Evolutionary conservation across 331 rosid species (phyloP).

Genomic region (Pyracantha coccinea): DNA sequence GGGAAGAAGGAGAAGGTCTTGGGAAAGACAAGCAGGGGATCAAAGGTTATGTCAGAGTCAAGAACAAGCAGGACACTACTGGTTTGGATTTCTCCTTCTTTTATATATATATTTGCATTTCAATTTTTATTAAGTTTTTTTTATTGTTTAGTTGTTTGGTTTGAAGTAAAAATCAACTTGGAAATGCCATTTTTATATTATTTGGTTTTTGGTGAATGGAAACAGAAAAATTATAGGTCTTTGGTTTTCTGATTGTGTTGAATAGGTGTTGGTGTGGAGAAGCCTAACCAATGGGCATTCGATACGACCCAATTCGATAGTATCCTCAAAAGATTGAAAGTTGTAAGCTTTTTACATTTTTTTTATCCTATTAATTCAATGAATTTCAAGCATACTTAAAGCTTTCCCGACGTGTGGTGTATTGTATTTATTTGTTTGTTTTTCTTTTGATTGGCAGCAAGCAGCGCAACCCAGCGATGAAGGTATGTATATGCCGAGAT

Average conservation of each 20-base stretch:
- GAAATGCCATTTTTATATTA: background rate
- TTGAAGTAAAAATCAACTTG: background rate
- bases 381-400: background rate
- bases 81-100: too few species aligned
- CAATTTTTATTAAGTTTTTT: background rate
- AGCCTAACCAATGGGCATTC: conserved; percentile 87
- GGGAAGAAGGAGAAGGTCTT: conserved; percentile 93
- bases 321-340: conserved; percentile 91
- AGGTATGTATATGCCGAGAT: conserved; percentile 31
- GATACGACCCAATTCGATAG: conserved; percentile 83
- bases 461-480: conserved; percentile 36
- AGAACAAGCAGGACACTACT: too few species aligned
- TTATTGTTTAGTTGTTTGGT: background rate
- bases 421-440: background rate
- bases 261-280: conserved; percentile 73
- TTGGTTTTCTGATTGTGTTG: background rate
- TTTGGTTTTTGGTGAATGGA: background rate
- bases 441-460: conserved; percentile 40
- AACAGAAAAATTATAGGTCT: background rate
- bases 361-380: background rate
- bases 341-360: conserved; percentile 32
- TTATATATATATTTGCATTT: background rate
- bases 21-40: too few species aligned
- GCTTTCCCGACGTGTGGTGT: background rate
- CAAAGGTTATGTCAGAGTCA: too few species aligned